Evolutionary conservation across 2,329 filamentous ascomycete species (phyloP), one percentile per base, ranked within the genome.

Genomic region (Aspergillus quadrilineatus): DNA sequence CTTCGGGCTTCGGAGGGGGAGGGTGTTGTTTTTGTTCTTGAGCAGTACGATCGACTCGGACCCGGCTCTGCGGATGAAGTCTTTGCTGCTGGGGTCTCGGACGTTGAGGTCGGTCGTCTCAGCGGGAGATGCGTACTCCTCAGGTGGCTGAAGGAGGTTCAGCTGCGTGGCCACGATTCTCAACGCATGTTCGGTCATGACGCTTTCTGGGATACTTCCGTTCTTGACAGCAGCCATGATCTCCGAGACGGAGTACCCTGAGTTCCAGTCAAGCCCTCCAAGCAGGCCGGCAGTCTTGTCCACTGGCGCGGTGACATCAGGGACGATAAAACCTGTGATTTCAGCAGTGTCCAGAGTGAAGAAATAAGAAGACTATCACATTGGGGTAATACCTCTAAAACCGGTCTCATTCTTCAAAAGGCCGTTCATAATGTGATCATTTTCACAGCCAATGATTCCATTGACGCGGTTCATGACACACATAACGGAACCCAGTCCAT

Each of bases 381-480:
- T 2, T 3, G 1, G 28, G 4, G 34, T 12, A 37, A 5, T 26
- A 46, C 44, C 44, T 2, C 34, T 29, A 14, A 46, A 32, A 1
- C 43, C 43, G 6, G 43, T 47, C 30, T 47, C 44, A 22, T 47
- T 47, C 44, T 22, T 47, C 1, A 47, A 15, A 17, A 47, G 9
- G 8, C 44, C 7, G 14, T 47, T 47, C 29, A 47, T 15, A 4
- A 47, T 32, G n/a, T 22, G 29, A n/a, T 46, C 43, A 9, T 46
- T 32, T 28, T 46, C 43, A 32, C 43, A 46, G 8, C 43, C 43
- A 5, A 46, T 46, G n/a, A 32, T 28, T 1, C 43, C 43, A 14
- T 46, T 46, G 43, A 46, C 43, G 26, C 43, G 43, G 43, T 46
- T 46, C 43, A 46, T 46, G 4, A 46, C 43, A n/a, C 43, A 46